phyloP scores from a whole-genome alignment of 768 basidiomycete species.

The Boletus reticulatus region DNA sequence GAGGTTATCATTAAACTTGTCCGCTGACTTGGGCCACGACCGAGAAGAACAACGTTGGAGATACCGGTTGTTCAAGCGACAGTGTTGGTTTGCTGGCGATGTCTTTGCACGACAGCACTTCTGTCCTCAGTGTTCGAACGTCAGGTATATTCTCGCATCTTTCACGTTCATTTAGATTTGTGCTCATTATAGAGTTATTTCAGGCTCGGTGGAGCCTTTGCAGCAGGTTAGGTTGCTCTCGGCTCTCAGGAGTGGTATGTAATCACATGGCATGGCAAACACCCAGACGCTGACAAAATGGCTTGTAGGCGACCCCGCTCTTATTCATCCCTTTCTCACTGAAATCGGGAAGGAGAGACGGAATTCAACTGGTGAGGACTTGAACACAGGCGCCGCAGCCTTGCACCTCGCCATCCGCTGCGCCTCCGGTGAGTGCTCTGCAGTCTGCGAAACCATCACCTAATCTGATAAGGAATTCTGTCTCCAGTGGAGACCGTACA shows the following conservation, averaged over 20 bases:
- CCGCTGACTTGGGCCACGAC: not conserved
- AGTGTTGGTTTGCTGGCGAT: constrained; percentile 8
- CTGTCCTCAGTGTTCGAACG: constrained; percentile 17
- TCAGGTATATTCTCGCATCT: constrained; percentile 8
- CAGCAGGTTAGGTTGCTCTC: constrained; percentile 65
- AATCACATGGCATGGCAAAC: not conserved
- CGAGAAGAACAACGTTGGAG: not conserved
- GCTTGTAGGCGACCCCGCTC: constrained; percentile 63
- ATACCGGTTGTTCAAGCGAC: not conserved
- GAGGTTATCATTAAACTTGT: not conserved
- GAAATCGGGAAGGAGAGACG: constrained; percentile 70
- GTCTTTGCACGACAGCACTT: constrained; percentile 17
- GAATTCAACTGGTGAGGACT: constrained; percentile 42
- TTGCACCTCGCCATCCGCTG: constrained; percentile 84
- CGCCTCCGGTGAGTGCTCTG: constrained; percentile 56
- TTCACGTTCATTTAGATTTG: not conserved
- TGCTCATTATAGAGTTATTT: constrained; percentile 4
- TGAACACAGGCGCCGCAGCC: constrained; percentile 71
- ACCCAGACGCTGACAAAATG: not conserved
- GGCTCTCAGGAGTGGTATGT: constrained; percentile 59
- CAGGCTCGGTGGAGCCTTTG: constrained; percentile 41
- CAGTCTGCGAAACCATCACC: not conserved
- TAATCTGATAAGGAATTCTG: not conserved
- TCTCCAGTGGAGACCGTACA: constrained; percentile 62
- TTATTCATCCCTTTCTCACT: constrained; percentile 78